Percentiles rank a stretch among this genome's conserved stretches.
phyloP scores from a whole-genome alignment of 1,284 basidiomycete species.

The Ceratobasidium sp. region DNA sequence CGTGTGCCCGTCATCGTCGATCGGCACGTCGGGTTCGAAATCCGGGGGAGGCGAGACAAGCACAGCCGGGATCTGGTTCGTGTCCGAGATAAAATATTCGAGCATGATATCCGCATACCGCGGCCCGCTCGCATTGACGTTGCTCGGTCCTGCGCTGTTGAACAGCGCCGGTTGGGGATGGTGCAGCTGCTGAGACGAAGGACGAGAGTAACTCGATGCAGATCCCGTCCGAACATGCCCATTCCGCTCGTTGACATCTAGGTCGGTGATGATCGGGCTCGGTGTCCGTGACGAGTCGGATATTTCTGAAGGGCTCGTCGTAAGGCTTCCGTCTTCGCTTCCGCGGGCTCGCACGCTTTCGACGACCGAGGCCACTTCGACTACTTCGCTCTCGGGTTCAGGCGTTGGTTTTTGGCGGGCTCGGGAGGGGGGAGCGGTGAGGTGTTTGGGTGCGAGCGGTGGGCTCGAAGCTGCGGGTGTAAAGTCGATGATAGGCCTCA shows the following conservation, averaged over 20 bases:
- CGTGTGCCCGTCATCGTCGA: slow-evolving; percentile 99
- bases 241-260: slow-evolving; percentile 49
- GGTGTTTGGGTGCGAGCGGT: slow-evolving; percentile 96
- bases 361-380: slow-evolving; percentile 7
- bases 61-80: slow-evolving; percentile 90
- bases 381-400: not conserved
- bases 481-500: slow-evolving; percentile 97
- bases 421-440: slow-evolving; percentile 75
- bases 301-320: slow-evolving; percentile 84
- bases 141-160: slow-evolving; percentile 33
- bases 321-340: slow-evolving; percentile 86
- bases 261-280: slow-evolving; percentile 76
- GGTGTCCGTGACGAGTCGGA: slow-evolving; percentile 92
- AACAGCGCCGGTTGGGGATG: slow-evolving; percentile 30
- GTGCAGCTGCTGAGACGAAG: not conserved
- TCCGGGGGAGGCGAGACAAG: slow-evolving; percentile 91
- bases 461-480: slow-evolving; percentile 90
- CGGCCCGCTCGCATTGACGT: slow-evolving; percentile 20
- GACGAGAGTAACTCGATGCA: slow-evolving; percentile 56
- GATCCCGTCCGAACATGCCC: slow-evolving; percentile 52
- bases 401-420: slow-evolving; percentile 28
- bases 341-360: slow-evolving; percentile 58
- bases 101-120: slow-evolving; percentile 94
- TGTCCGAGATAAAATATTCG: slow-evolving; percentile 99
- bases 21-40: slow-evolving; percentile 96